A percentile compares a stretch with the other conserved stretches of the same genome.
Evolutionary conservation across 75 land plant species (phyloP).

Genomic region (Isoetes taiwanensis): DNA sequence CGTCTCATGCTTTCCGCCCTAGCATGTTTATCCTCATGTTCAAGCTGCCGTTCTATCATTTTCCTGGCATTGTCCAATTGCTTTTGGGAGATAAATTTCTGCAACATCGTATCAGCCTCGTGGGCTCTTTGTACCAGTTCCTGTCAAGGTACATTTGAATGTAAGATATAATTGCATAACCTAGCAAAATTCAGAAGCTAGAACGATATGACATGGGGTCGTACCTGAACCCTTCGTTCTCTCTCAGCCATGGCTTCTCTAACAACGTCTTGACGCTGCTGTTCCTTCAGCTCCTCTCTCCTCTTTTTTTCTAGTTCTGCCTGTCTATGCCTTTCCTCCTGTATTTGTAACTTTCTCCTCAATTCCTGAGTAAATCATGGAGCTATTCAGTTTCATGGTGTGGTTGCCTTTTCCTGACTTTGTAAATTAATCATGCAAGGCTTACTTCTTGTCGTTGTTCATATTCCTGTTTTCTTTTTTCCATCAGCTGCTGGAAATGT

Average conservation of each 20-base stretch:
- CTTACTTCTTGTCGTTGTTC: conserved; percentile 10
- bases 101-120: conserved; percentile 9
- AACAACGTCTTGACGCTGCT: conserved; percentile 12
- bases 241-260: conserved; percentile 16
- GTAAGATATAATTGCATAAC: not conserved
- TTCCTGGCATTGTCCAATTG: conserved; percentile 14
- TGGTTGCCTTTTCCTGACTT: conserved; percentile 10
- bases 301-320: conserved; percentile 9
- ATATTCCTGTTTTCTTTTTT: conserved; percentile 11
- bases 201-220: not conserved
- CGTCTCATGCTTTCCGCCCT: conserved; percentile 13
- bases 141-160: not conserved
- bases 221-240: conserved; percentile 14
- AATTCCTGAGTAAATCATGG: conserved; percentile 5
- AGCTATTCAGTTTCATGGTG: conserved; percentile 8
- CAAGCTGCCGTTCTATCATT: conserved; percentile 9
- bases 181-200: not conserved
- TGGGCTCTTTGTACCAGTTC: conserved; percentile 9
- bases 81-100: conserved; percentile 13
- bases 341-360: conserved; percentile 12
- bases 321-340: conserved; percentile 13
- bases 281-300: conserved; percentile 14
- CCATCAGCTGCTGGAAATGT: conserved; percentile 9
- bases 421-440: not conserved
- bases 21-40: conserved; percentile 13